Percentiles rank a stretch among this genome's conserved stretches.
These are phyloP conservation scores for Suillus brevipes DNA, from an alignment of 768 basidiomycete species.

Conservation along the genomic window DNA sequence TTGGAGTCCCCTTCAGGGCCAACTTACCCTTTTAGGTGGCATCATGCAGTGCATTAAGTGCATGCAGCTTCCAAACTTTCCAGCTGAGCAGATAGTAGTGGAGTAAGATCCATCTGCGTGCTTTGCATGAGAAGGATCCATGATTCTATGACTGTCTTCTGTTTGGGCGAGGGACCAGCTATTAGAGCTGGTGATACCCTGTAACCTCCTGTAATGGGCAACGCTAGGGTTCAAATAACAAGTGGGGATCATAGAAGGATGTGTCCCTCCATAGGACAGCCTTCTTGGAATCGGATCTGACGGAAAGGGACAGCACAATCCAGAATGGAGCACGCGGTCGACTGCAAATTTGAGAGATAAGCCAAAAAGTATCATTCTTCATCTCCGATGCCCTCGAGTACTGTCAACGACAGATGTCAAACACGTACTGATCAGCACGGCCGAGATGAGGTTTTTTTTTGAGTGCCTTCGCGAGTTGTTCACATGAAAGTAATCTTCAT, in stretches of 20 bases:
- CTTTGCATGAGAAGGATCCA: background rate
- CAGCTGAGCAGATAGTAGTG: background rate
- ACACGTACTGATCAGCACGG: conserved; percentile 6
- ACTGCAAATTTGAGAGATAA: background rate
- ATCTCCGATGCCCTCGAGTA: conserved; percentile 1
- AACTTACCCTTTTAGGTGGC: background rate
- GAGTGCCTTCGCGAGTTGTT: conserved; percentile 4
- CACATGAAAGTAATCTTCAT: conserved; percentile 5
- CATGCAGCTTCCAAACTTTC: background rate
- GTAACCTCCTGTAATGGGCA: background rate
- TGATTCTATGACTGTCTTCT: background rate
- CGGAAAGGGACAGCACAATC: background rate
- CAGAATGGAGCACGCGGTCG: background rate
- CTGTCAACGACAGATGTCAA: background rate
- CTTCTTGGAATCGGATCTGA: background rate
- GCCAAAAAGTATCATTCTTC: conserved; percentile 1
- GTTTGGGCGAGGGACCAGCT: background rate
- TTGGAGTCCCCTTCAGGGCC: background rate
- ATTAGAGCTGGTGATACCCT: background rate
- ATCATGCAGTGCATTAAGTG: background rate
- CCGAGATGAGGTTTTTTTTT: background rate
- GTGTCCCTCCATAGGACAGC: background rate
- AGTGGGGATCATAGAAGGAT: background rate
- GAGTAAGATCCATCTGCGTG: background rate
- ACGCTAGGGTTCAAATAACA: background rate